phyloP scores from a whole-genome alignment of 73 alveolate species.

The Paramecium biaurelia region DNA sequence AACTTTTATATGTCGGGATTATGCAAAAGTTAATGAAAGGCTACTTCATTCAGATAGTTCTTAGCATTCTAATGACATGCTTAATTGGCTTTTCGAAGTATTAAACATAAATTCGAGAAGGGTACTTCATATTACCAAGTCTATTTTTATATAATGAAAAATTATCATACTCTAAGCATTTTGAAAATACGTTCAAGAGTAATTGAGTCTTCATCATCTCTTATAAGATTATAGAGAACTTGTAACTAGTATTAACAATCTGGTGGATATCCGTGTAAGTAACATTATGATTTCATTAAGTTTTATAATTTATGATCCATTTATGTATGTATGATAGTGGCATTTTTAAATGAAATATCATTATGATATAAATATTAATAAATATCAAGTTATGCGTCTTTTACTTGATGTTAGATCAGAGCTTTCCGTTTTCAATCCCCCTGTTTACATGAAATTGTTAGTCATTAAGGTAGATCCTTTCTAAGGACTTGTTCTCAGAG shows the following conservation, averaged over 20 bases:
- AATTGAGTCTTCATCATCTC: not conserved
- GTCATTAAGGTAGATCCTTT: not conserved
- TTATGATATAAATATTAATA: not conserved
- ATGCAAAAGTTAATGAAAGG: not conserved
- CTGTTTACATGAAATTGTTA: constrained; percentile 1
- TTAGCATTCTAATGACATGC: not conserved
- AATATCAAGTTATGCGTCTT: not conserved
- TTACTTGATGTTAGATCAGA: not conserved
- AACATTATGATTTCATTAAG: not conserved
- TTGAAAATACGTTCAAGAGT: not conserved
- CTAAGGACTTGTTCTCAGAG: constrained; percentile 25
- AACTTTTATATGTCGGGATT: not conserved
- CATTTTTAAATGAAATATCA: not conserved
- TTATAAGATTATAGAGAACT: not conserved
- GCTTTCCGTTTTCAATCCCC: constrained; percentile 6
- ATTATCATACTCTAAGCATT: not conserved
- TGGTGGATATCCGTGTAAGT: not conserved
- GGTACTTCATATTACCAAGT: constrained; percentile 1
- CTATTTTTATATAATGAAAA: not conserved
- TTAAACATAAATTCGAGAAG: not conserved
- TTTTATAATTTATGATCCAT: not conserved
- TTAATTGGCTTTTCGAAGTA: not conserved
- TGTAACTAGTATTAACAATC: not conserved
- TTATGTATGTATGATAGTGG: not conserved
- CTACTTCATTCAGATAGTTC: not conserved